phyloP scores from a whole-genome alignment of 2,329 filamentous ascomycete genomes.

The Elsinoe ampelina region DNA sequence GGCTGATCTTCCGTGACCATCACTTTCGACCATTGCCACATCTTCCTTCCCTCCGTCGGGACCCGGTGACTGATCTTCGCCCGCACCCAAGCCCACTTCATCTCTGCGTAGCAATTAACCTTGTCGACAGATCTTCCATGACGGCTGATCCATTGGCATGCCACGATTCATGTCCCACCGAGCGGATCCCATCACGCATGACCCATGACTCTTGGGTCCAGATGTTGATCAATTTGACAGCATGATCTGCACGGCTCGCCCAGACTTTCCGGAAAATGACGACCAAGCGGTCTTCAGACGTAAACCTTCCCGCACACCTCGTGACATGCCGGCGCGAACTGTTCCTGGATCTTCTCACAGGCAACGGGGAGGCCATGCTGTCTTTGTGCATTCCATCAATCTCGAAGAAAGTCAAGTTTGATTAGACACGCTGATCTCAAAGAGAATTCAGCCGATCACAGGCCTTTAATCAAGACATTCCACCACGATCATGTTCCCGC shows the following conservation, averaged over 20 bases:
- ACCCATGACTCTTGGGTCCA: neutral
- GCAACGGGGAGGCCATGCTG: too few species aligned
- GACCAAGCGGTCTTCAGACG: neutral
- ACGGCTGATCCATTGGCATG: slow-evolving; percentile 3
- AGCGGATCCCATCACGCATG: neutral
- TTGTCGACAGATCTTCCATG: neutral
- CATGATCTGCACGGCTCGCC: slow-evolving; percentile 4
- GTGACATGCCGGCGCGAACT: neutral
- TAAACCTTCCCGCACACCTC: neutral
- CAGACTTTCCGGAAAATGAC: neutral
- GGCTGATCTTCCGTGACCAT: neutral
- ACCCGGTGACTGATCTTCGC: neutral
- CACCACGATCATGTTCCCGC: neutral
- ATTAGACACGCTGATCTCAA: neutral
- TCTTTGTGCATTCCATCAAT: neutral
- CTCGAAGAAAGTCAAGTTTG: slow-evolving; percentile 4
- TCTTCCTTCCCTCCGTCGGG: neutral
- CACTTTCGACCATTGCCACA: neutral
- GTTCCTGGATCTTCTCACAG: neutral
- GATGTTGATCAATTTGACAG: neutral
- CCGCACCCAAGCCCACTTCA: neutral
- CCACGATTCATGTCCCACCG: neutral
- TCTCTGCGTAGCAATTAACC: slow-evolving; percentile 6
- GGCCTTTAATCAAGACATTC: too few species aligned
- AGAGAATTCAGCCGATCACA: too few species aligned